These are phyloP conservation scores for Syncephalastrum sp. DNA, from an alignment of 371 early-diverging fungal species.

Conservation along the genomic window DNA sequence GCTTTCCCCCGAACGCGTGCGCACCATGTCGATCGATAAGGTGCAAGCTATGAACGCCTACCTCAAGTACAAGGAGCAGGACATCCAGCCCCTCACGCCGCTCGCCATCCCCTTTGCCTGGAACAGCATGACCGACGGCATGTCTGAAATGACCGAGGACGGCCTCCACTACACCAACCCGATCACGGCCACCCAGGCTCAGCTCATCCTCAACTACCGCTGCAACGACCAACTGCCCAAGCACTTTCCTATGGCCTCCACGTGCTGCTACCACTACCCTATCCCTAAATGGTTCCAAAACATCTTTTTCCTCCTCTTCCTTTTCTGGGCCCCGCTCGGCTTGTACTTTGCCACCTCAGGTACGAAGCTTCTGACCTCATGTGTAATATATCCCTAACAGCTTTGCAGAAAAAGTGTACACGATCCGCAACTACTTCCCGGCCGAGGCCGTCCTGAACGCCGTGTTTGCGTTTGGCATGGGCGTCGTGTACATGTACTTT, in stretches of 20 bases:
- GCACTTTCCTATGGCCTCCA: constrained; percentile 44
- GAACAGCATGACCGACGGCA: constrained; percentile 42
- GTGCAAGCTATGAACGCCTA: constrained; percentile 59
- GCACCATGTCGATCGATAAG: constrained; percentile 41
- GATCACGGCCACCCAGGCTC: constrained; percentile 49
- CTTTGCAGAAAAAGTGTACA: background rate
- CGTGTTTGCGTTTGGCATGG: constrained; percentile 46
- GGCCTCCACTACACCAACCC: constrained; percentile 59
- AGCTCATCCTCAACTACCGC: constrained; percentile 60
- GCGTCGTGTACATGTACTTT: constrained; percentile 60
- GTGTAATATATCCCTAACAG: background rate
- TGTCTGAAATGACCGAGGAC: constrained; percentile 49
- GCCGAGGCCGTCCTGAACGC: constrained; percentile 40
- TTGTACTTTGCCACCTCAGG: constrained; percentile 30
- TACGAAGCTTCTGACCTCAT: constrained; percentile 4
- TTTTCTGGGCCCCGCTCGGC: constrained; percentile 51
- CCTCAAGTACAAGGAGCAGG: constrained; percentile 24
- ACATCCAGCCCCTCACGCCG: constrained; percentile 14
- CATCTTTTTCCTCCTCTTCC: constrained; percentile 40
- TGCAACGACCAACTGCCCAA: constrained; percentile 59
- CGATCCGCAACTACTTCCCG: constrained; percentile 15
- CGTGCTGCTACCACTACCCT: constrained; percentile 69
- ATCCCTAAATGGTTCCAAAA: constrained; percentile 48
- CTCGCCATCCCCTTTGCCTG: constrained; percentile 55
- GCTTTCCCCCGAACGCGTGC: constrained; percentile 39